phyloP scores from a whole-genome alignment of 768 basidiomycete species.

The Chlorophyllum brunneum region DNA sequence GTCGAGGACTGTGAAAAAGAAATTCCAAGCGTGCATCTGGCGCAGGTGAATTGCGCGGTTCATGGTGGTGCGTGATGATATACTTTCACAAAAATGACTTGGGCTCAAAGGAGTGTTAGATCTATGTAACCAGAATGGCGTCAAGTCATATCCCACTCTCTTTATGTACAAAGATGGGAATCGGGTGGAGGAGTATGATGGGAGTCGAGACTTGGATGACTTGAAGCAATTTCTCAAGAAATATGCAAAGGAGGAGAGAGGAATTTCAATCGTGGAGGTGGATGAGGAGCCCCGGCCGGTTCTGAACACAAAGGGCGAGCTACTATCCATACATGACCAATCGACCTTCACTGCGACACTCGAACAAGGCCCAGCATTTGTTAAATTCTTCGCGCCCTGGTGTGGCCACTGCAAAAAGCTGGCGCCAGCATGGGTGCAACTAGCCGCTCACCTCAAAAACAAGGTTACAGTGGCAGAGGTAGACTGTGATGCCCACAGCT shows the following conservation, averaged over 20 bases:
- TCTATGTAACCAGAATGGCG: constrained; percentile 65
- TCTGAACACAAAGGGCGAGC: constrained; percentile 34
- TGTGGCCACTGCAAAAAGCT: constrained; percentile 97
- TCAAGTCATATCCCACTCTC: constrained; percentile 75
- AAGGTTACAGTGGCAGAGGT: constrained; percentile 81
- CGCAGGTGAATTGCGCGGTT: constrained; percentile 39
- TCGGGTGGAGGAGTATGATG: constrained; percentile 52
- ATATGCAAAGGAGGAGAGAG: constrained; percentile 25
- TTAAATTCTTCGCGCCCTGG: constrained; percentile 89
- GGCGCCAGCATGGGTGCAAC: constrained; percentile 73
- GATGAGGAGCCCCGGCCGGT: constrained; percentile 17
- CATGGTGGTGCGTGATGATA: constrained; percentile 21
- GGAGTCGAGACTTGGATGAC: constrained; percentile 47
- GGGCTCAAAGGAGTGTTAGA: constrained; percentile 40
- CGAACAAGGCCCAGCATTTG: constrained; percentile 42
- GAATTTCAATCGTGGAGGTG: neutral
- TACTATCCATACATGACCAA: constrained; percentile 28
- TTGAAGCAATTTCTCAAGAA: constrained; percentile 54
- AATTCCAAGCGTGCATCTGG: constrained; percentile 56
- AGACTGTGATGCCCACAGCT: constrained; percentile 76
- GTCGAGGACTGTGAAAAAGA: constrained; percentile 47
- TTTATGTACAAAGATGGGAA: constrained; percentile 69
- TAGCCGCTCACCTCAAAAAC: constrained; percentile 67
- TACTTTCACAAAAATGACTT: neutral
- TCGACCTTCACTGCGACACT: constrained; percentile 37